These are phyloP conservation scores for Microbotryum lychnidis-dioicae DNA, from an alignment of 1,284 basidiomycete genomes.

Conservation along the genomic window DNA sequence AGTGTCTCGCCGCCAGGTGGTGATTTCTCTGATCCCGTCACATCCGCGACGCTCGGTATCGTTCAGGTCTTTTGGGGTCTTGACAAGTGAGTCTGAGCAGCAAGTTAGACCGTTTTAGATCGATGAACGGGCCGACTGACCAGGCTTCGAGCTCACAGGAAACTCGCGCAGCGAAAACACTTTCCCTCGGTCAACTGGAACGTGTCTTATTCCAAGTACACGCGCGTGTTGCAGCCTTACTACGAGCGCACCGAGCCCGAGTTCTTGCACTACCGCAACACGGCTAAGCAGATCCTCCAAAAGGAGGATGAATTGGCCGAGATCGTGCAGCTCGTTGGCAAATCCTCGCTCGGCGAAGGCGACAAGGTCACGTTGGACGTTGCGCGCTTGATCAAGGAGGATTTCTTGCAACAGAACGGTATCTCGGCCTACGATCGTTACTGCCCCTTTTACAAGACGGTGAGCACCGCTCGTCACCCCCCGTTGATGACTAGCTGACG, in stretches of 20 bases:
- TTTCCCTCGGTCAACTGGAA: slow-evolving; percentile 80
- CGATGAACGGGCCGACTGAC: neutral
- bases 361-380: slow-evolving; percentile 99
- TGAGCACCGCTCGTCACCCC: neutral
- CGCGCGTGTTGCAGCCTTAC: slow-evolving; percentile 85
- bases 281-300: slow-evolving; percentile 92
- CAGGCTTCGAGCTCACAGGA: slow-evolving; percentile 57
- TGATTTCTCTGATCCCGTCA: slow-evolving; percentile 99
- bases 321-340: slow-evolving; percentile 98
- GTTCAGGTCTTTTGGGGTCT: slow-evolving; percentile 98
- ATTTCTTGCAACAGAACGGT: slow-evolving; percentile 98
- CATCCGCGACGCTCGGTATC: slow-evolving; percentile 91
- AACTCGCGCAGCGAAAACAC: slow-evolving; percentile 78
- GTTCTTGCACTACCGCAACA: slow-evolving; percentile 83
- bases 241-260: slow-evolving; percentile 87
- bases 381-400: slow-evolving; percentile 80
- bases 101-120: neutral
- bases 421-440: slow-evolving; percentile 96
- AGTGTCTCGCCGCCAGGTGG: slow-evolving; percentile 37
- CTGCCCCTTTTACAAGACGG: slow-evolving; percentile 94
- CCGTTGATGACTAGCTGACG: too few relatives aligned
- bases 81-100: slow-evolving; percentile 31
- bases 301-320: slow-evolving; percentile 98
- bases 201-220: slow-evolving; percentile 97
- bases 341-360: slow-evolving; percentile 90